Evolutionary conservation across 2,329 filamentous ascomycete species (phyloP).

Genomic region (Penicillium digitatum): DNA sequence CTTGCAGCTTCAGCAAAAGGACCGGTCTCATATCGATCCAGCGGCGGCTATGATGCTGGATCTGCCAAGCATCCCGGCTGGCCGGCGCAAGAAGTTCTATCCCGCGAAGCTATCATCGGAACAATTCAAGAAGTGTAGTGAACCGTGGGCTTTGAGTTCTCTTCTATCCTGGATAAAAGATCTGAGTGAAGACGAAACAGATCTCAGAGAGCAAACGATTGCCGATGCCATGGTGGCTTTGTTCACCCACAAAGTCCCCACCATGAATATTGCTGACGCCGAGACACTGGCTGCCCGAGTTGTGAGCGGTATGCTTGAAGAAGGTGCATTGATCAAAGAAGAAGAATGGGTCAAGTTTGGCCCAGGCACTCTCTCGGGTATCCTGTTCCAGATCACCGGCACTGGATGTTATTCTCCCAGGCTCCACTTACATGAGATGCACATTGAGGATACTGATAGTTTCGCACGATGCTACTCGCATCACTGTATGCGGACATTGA

Average conservation of each 20-base stretch:
- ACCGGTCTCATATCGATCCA: slow-evolving; percentile 49
- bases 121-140: slow-evolving; percentile 78
- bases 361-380: slow-evolving; percentile 73
- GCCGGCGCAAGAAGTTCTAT: slow-evolving; percentile 76
- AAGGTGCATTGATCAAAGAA: slow-evolving; percentile 74
- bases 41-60: slow-evolving; percentile 63
- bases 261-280: slow-evolving; percentile 96
- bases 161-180: slow-evolving; percentile 81
- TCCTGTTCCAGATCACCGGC: slow-evolving; percentile 88
- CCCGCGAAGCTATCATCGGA: slow-evolving; percentile 74
- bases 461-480: slow-evolving; percentile 84
- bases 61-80: slow-evolving; percentile 75
- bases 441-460: slow-evolving; percentile 58
- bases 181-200: slow-evolving; percentile 85
- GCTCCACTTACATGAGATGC: slow-evolving; percentile 68
- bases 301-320: slow-evolving; percentile 72
- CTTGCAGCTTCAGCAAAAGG: slow-evolving; percentile 48
- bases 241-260: slow-evolving; percentile 92
- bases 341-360: slow-evolving; percentile 98
- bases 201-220: slow-evolving; percentile 78
- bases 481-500: slow-evolving; percentile 88
- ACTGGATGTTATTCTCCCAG: slow-evolving; percentile 85
- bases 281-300: slow-evolving; percentile 78
- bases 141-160: slow-evolving; percentile 92
- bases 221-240: slow-evolving; percentile 82